A percentile compares a stretch with the other conserved stretches of the same genome.
phyloP scores from a whole-genome alignment of 2,329 filamentous ascomycete species.

The Ophiostoma fasciatum region DNA sequence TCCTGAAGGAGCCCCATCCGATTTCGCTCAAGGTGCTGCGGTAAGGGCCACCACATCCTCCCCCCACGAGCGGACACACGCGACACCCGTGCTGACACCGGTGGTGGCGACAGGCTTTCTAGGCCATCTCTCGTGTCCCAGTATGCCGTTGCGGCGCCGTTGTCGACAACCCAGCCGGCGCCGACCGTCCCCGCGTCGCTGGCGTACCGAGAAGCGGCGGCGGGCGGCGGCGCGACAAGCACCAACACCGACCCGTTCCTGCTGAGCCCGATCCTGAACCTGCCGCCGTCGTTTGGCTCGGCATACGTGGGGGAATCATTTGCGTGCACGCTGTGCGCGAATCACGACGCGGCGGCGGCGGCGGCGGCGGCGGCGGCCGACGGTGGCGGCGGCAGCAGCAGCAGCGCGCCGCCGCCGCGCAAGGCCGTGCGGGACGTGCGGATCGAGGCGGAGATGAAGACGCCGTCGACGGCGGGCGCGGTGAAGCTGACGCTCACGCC shows the following conservation, averaged over 20 bases:
- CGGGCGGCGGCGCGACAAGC: constrained; percentile 15
- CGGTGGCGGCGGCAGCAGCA: constrained; percentile 15
- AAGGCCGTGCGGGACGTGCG: constrained; percentile 58
- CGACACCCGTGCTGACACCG: no score
- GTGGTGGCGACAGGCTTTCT: constrained; percentile 42
- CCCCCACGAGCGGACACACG: no score
- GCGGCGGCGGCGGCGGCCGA: constrained; percentile 16
- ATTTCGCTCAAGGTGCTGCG: constrained; percentile 64
- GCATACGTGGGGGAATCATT: constrained; percentile 95
- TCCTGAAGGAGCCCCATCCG: constrained; percentile 59
- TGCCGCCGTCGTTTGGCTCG: constrained; percentile 82
- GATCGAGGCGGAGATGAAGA: constrained; percentile 91
- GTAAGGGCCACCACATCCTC: constrained; percentile 23
- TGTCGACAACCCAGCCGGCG: constrained; percentile 26
- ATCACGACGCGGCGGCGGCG: constrained; percentile 51
- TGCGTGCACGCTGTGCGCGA: constrained; percentile 87
- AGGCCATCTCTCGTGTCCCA: constrained; percentile 63
- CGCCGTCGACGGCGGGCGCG: constrained; percentile 43
- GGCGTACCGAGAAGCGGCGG: constrained; percentile 40
- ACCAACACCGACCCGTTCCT: constrained; percentile 41
- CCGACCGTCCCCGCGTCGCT: constrained; percentile 51
- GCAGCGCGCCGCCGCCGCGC: constrained; percentile 12
- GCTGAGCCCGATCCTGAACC: constrained; percentile 54
- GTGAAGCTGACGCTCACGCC: constrained; percentile 45
- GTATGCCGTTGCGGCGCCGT: constrained; percentile 41